phyloP scores from a whole-genome alignment of 169 alveolate genomes.

The Cryptosporidium felis region DNA sequence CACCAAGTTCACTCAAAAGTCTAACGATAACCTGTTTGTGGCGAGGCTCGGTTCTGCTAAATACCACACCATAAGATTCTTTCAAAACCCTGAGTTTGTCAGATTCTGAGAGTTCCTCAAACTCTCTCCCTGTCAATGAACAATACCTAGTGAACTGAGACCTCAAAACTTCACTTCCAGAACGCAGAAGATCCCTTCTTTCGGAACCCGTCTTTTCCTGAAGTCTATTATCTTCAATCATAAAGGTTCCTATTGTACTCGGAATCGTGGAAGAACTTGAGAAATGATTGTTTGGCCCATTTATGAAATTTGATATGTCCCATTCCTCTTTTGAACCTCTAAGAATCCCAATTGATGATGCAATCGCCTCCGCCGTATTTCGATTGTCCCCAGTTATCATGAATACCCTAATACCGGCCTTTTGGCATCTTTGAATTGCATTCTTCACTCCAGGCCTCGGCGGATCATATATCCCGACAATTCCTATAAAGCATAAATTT shows the following conservation, averaged over 20 bases:
- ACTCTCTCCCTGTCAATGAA: conserved; percentile 94
- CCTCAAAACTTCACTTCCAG: conserved; percentile 41
- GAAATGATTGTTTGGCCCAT: not conserved
- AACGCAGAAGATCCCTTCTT: not conserved
- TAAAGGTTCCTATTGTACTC: conserved; percentile 10
- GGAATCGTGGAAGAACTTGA: conserved; percentile 45
- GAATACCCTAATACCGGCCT: conserved; percentile 98
- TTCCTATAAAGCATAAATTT: conserved; percentile 91
- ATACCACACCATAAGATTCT: conserved; percentile 91
- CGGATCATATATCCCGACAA: conserved; percentile 97
- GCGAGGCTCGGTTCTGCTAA: conserved; percentile 98
- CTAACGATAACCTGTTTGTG: conserved; percentile 97
- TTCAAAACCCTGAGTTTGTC: conserved; percentile 80
- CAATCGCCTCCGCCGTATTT: conserved; percentile 98
- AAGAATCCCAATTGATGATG: conserved; percentile 92
- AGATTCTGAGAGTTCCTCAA: conserved; percentile 86
- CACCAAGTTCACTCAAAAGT: conserved; percentile 91
- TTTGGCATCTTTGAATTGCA: conserved; percentile 91
- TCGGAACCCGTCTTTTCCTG: not conserved
- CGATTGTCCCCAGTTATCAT: conserved; percentile 99
- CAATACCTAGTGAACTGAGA: conserved; percentile 68
- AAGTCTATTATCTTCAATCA: conserved; percentile 7
- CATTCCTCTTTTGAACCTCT: conserved; percentile 52
- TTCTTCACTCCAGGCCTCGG: conserved; percentile 95
- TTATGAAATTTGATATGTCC: conserved; percentile 43